Conservation (phyloP, 768 basidiomycete genomes). For the Gloeostereum incarnatum region DNA sequence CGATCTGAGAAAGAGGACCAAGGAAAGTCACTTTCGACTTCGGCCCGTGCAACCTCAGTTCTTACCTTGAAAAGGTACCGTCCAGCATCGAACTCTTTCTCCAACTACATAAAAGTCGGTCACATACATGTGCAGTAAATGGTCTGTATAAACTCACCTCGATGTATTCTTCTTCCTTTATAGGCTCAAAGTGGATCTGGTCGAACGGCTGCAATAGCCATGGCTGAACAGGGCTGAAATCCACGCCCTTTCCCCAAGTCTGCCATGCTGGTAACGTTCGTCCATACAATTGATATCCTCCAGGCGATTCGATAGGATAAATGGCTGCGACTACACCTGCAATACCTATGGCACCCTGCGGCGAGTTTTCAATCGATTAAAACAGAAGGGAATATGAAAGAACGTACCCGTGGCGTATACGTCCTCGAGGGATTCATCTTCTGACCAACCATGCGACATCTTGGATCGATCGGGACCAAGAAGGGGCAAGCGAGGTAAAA, state of each 20-base stretch:
- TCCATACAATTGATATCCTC: conserved; percentile 58
- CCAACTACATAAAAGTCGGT: conserved; percentile 24
- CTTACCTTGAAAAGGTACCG: conserved; percentile 40
- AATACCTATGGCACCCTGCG: conserved; percentile 61
- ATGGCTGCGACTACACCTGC: conserved; percentile 60
- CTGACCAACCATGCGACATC: conserved; percentile 51
- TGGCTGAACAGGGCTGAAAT: conserved; percentile 37
- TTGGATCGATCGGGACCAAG: conserved; percentile 51
- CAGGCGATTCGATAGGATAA: conserved; percentile 55
- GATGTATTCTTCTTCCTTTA: conserved; percentile 37
- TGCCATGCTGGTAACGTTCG: conserved; percentile 60
- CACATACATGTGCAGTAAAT: background rate
- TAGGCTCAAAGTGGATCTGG: conserved; percentile 45
- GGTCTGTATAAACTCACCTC: conserved; percentile 22
- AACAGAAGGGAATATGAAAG: background rate
- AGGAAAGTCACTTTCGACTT: conserved; percentile 2
- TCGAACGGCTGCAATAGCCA: conserved; percentile 61
- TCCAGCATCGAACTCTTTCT: conserved; percentile 42
- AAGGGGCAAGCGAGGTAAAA: conserved; percentile 62
- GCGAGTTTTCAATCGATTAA: background rate
- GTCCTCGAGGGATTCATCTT: conserved; percentile 73
- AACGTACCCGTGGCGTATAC: conserved; percentile 47
- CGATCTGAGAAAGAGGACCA: no score
- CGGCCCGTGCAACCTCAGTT: background rate
- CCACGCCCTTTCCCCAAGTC: conserved; percentile 43